Base-by-base conservation (phyloP, 2,329 filamentous ascomycete genomes). In the Aspergillus unguis region DNA sequence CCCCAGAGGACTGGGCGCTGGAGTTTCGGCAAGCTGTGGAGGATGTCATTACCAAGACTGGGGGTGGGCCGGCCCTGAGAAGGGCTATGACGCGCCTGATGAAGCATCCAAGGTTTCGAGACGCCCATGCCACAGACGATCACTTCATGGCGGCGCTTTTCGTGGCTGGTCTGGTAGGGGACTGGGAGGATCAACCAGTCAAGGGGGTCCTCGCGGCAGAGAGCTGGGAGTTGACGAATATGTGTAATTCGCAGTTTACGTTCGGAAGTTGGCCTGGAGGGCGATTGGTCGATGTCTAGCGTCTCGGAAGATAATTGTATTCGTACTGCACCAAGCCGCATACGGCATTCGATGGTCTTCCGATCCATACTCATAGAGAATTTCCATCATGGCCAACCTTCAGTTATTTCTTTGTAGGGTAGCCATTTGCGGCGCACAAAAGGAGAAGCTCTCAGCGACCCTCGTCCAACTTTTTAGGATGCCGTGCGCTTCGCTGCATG, bases 81-180 rank as follows among this genome's bases (percentile, higher is more conserved):
- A 72, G 80, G 2, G 79, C 76, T 0, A 75, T 85, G 49, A 83
- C 82, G 2, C 75, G 83, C 29, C 63, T 87, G 59, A 87, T 87
- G 84, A 87, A 87, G 71, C 81, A 87, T 61, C 84, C 85, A 0
- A 72, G 75, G 43, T 88, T 80, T 61, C 71, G 85, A 11, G 84
- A 87, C 59, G 85, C 85, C 0, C 85, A 88, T 69, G 84, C 77
- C 0, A 87, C 85, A 0, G 85, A 88, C 62, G 85, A 88, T 64
- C 85, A 88, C 62, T 87, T 85, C 58, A 86, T 87, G 81, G 72
- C 83, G 0, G 76, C 81, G 3, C 73, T 84, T 61, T 88, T 87
- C 68, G 79, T 85, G 0, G 81, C 83, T 0, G 85, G 85, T 1
- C 72, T 78, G 3, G 73, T 73, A 29, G 77, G 83, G 1, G 76